These are phyloP conservation scores for Mycena floridula DNA, from an alignment of 768 basidiomycete species.

Conservation along the genomic window DNA sequence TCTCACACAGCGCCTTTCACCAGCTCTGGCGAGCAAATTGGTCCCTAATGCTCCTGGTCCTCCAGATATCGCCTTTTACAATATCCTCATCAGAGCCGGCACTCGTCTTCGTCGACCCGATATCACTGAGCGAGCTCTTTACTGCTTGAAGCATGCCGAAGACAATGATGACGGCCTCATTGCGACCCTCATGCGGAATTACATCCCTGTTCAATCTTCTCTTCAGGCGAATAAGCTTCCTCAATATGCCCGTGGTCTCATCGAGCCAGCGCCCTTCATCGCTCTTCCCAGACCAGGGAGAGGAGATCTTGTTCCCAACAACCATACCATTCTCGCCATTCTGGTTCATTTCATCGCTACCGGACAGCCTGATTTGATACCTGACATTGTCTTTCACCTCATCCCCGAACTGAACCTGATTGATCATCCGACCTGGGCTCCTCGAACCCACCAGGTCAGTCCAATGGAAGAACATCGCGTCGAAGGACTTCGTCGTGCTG, in stretches of 20 bases:
- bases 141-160: conserved; percentile 16
- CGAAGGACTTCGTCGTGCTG: conserved; percentile 34
- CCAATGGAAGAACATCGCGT: neutral
- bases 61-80: conserved; percentile 47
- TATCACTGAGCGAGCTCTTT: conserved; percentile 32
- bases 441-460: conserved; percentile 2
- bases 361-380: conserved; percentile 39
- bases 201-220: neutral
- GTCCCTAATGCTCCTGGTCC: neutral
- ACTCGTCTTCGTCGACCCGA: conserved; percentile 42
- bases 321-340: conserved; percentile 43
- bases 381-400: conserved; percentile 41
- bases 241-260: conserved; percentile 2
- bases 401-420: conserved; percentile 60
- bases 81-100: conserved; percentile 51
- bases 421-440: neutral
- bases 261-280: conserved; percentile 4
- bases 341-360: conserved; percentile 46
- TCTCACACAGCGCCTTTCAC: conserved; percentile 52
- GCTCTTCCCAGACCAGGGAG: conserved; percentile 4
- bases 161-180: conserved; percentile 1
- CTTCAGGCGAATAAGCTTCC: conserved; percentile 1
- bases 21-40: conserved; percentile 30
- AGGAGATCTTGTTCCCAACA: conserved; percentile 27
- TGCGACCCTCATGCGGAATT: conserved; percentile 1